phyloP scores from a whole-genome alignment of 2,329 filamentous ascomycete genomes.

The Bisporella sp. region DNA sequence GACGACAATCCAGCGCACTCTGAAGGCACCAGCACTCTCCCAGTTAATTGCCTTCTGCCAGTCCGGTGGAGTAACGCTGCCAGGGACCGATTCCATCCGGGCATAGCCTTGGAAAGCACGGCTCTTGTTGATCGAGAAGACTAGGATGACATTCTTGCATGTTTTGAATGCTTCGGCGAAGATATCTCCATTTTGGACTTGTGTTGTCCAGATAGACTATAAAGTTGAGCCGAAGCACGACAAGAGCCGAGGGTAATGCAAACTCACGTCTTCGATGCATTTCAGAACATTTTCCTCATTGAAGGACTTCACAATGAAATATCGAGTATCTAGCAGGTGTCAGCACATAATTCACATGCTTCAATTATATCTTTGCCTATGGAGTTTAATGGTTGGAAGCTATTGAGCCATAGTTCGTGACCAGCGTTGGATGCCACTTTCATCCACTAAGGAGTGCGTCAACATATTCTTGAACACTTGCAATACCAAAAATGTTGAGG shows the following conservation, averaged over 20 bases:
- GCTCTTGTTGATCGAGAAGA: slow-evolving; percentile 52
- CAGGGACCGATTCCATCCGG: slow-evolving; percentile 42
- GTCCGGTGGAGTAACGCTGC: slow-evolving; percentile 27
- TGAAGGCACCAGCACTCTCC: slow-evolving; percentile 43
- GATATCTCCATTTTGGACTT: slow-evolving; percentile 39
- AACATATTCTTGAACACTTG: too few species aligned
- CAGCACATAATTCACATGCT: too few species aligned
- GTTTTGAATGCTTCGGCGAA: slow-evolving; percentile 42
- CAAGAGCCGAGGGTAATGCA: neutral
- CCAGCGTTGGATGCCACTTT: too few species aligned
- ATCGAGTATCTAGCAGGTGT: slow-evolving; percentile 20
- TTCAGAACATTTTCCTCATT: slow-evolving; percentile 38
- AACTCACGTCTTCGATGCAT: slow-evolving; percentile 37
- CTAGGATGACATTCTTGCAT: slow-evolving; percentile 45
- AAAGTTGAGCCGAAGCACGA: slow-evolving; percentile 2
- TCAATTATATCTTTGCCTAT: too few species aligned
- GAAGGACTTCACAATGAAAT: slow-evolving; percentile 32
- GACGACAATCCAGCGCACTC: slow-evolving; percentile 45
- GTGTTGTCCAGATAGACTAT: slow-evolving; percentile 48
- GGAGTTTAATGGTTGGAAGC: too few species aligned
- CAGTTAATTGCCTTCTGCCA: slow-evolving; percentile 43
- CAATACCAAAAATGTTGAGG: too few species aligned
- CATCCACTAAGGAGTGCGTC: too few species aligned
- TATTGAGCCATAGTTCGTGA: too few species aligned
- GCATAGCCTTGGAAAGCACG: slow-evolving; percentile 51